phyloP scores from a whole-genome alignment of 192 early-diverging fungal species.

The Rhizophagus prolifer region DNA sequence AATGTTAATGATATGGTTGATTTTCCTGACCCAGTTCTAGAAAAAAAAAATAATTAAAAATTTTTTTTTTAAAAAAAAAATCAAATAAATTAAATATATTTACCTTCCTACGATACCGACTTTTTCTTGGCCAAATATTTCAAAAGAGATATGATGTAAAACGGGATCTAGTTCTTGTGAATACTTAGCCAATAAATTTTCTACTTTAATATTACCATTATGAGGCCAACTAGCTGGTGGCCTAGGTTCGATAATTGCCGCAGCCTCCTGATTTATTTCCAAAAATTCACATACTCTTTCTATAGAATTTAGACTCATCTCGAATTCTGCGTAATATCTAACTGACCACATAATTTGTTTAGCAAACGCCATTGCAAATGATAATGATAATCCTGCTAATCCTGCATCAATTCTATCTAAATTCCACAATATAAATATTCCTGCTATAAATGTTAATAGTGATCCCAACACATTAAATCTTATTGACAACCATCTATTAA shows the following conservation, averaged over 20 bases:
- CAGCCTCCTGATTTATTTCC: constrained; percentile 70
- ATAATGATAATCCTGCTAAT: constrained; percentile 78
- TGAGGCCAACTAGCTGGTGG: constrained; percentile 81
- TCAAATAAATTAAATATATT: constrained; percentile 38
- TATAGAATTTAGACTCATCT: constrained; percentile 83
- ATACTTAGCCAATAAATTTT: constrained; percentile 77
- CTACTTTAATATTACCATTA: constrained; percentile 67
- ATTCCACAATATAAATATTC: constrained; percentile 46
- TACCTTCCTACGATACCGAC: constrained; percentile 89
- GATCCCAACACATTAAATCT: constrained; percentile 73
- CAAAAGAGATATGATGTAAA: constrained; percentile 68
- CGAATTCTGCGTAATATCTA: constrained; percentile 70
- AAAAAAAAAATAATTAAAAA: neutral
- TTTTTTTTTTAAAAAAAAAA: neutral
- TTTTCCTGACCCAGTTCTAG: constrained; percentile 59
- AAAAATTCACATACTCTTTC: constrained; percentile 85
- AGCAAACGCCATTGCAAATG: constrained; percentile 80
- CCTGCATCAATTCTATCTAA: constrained; percentile 61
- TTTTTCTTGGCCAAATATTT: constrained; percentile 65
- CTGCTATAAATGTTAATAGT: constrained; percentile 66
- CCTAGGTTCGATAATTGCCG: constrained; percentile 38
- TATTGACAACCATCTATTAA: constrained; percentile 80
- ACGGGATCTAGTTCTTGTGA: constrained; percentile 76
- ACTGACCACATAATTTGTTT: constrained; percentile 77
- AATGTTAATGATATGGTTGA: constrained; percentile 74